These are phyloP conservation scores for Moesziomyces globuligerus DNA, from an alignment of 1,284 basidiomycete species.

Conservation along the genomic window DNA sequence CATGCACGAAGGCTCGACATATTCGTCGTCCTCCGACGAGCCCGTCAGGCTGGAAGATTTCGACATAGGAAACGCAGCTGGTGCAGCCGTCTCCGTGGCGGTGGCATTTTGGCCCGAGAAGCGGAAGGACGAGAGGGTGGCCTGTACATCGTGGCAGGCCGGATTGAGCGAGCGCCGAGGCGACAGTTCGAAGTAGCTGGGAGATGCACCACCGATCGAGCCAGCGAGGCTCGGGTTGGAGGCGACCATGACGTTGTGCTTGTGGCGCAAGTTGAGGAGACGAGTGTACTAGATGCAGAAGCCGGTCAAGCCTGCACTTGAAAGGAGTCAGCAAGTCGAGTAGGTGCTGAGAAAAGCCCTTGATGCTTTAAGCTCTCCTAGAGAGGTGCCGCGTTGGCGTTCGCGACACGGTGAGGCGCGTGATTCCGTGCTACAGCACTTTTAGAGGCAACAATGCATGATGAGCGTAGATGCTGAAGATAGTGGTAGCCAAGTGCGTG, in stretches of 20 bases:
- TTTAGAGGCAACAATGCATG: not conserved
- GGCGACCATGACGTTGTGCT: slow-evolving; percentile 11
- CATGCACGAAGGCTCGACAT: slow-evolving; percentile 22
- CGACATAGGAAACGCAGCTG: not conserved
- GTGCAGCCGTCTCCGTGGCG: slow-evolving; percentile 13
- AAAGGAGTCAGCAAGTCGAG: no score
- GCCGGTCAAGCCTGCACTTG: no score
- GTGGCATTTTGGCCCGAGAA: slow-evolving; percentile 13
- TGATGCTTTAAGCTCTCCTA: no score
- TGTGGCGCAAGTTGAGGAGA: not conserved
- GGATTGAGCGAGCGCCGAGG: slow-evolving; percentile 25
- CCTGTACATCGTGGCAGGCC: slow-evolving; percentile 26
- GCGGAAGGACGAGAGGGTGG: slow-evolving; percentile 32
- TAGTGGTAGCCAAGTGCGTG: not conserved
- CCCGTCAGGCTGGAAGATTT: not conserved
- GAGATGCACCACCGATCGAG: slow-evolving; percentile 6
- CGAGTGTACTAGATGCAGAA: no score
- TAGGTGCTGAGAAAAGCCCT: no score
- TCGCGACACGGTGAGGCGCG: not conserved
- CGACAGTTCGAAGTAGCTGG: slow-evolving; percentile 17
- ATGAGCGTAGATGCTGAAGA: not conserved
- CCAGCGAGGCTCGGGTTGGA: slow-evolving; percentile 23
- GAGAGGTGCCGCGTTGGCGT: no score
- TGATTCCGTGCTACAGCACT: not conserved
- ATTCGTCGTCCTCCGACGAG: slow-evolving; percentile 20